phyloP scores from a whole-genome alignment of 2,329 filamentous ascomycete species.

The Trichophyton rubrum region DNA sequence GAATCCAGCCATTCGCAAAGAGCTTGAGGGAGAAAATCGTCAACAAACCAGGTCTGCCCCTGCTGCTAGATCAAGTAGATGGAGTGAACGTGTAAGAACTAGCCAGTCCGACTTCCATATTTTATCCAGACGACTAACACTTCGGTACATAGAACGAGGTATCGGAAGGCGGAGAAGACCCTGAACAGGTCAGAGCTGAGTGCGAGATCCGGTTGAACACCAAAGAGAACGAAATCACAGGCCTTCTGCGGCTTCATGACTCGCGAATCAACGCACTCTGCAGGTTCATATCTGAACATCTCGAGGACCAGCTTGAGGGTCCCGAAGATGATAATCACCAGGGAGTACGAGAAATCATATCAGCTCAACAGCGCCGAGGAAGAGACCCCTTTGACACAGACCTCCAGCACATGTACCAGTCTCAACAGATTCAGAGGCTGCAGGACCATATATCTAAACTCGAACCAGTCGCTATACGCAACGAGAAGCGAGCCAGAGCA shows the following conservation, averaged over 20 bases:
- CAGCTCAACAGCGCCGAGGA: constrained; percentile 6
- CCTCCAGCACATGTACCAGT: background rate
- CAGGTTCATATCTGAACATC: constrained; percentile 9
- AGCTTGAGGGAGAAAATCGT: background rate
- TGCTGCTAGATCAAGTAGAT: background rate
- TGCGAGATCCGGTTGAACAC: constrained; percentile 8
- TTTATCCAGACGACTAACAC: background rate
- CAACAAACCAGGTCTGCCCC: background rate
- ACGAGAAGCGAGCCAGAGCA: constrained; percentile 22
- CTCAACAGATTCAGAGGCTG: constrained; percentile 3
- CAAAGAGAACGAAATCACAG: constrained; percentile 11
- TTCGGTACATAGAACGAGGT: background rate
- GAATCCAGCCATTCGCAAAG: constrained; percentile 8
- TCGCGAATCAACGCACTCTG: constrained; percentile 7
- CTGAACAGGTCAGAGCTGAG: constrained; percentile 7
- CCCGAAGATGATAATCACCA: constrained; percentile 4
- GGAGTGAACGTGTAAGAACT: background rate
- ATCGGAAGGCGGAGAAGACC: background rate
- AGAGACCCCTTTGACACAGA: background rate
- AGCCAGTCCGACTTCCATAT: background rate
- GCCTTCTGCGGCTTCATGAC: constrained; percentile 9
- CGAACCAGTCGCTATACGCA: constrained; percentile 3
- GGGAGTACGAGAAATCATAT: constrained; percentile 1
- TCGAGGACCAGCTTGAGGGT: background rate
- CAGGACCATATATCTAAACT: constrained; percentile 6